Base-by-base conservation (phyloP, 768 basidiomycete genomes). In the Pleurotus salmoneostramineus region DNA sequence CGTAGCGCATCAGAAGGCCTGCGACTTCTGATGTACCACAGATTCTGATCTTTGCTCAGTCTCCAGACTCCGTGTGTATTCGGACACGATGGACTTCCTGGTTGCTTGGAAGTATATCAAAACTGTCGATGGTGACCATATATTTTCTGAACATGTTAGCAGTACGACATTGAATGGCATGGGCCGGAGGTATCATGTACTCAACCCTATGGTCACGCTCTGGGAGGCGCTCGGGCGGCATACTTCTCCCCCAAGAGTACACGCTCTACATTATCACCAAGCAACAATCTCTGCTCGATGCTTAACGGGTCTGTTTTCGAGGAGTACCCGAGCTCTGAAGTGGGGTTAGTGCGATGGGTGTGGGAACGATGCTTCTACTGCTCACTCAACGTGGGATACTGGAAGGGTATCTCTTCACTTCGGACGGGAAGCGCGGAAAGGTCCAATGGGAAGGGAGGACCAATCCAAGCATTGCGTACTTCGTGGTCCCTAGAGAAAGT, bases 381-480 rank as follows among this genome's bases (percentile, higher is more conserved):
- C 83, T 61, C 64, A 87, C 87, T 81, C 50, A 88, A 74, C 56
- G 80, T 84, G 1, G 83, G 70, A 60, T 91, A 92, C 63, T 91
- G 89, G 17, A 84, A 58, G 0, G 88, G 89, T n/a, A 89, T 62
- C 2, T 80, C 72, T 0, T 81, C 78, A 50, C 69, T 74, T 47
- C 73, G 64, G n/a, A 83, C 57, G 0, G 84, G 83, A 15, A 92
- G 76, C 5, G 61, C 68, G 7, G 79, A 74, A 5, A 89, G 77
- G 64, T 91, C 84, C 17, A 91, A 76, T 1, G 87, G 85, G 70
- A 77, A 87, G 2, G 89, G 68, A 34, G 85, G 81, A 0, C 90
- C 89, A 12, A 92, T 79, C 90, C 89, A 92, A 1, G 89, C 84
- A 21, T 71, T 76, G 3, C 90, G 83, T n/a, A 71, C 59, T 63